phyloP scores from a whole-genome alignment of 495 filamentous ascomycete species.

The Penicillium robsamsonii region DNA sequence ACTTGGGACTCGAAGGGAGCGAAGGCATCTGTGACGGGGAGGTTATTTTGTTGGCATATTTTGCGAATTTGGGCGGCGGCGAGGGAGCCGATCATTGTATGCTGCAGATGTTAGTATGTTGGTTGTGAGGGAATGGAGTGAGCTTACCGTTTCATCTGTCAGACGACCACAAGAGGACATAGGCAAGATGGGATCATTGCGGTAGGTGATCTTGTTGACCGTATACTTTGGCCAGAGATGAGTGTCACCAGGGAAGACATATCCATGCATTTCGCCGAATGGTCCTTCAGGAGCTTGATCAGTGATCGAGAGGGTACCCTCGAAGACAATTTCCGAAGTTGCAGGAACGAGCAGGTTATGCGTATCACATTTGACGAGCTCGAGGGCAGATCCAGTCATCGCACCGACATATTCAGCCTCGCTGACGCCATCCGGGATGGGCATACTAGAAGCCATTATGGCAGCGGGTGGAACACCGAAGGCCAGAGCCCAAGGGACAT shows the following conservation, averaged over 20 bases:
- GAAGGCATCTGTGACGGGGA: constrained; percentile 39
- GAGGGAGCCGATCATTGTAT: constrained; percentile 41
- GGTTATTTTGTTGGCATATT: constrained; percentile 31
- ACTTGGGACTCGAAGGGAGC: constrained; percentile 42
- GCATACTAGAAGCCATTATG: constrained; percentile 41
- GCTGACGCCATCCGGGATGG: constrained; percentile 35
- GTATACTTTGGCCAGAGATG: constrained; percentile 31
- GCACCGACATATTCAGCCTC: constrained; percentile 41
- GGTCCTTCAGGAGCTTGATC: constrained; percentile 37
- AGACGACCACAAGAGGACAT: constrained; percentile 34
- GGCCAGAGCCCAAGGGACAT: constrained; percentile 37
- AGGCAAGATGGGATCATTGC: constrained; percentile 38
- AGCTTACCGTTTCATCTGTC: constrained; percentile 36
- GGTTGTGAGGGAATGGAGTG: neutral
- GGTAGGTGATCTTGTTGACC: constrained; percentile 43
- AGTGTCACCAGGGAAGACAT: constrained; percentile 34
- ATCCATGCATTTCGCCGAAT: constrained; percentile 40
- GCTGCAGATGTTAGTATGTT: constrained; percentile 11
- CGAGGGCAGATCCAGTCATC: constrained; percentile 33
- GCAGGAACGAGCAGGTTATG: constrained; percentile 41
- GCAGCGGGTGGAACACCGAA: constrained; percentile 44
- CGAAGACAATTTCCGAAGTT: constrained; percentile 40
- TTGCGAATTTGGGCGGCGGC: constrained; percentile 40
- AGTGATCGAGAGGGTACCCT: constrained; percentile 37
- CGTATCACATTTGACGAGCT: constrained; percentile 44